phyloP scores from a whole-genome alignment of 108 stramenopile species.

The Nannochloropsis oceanica region DNA sequence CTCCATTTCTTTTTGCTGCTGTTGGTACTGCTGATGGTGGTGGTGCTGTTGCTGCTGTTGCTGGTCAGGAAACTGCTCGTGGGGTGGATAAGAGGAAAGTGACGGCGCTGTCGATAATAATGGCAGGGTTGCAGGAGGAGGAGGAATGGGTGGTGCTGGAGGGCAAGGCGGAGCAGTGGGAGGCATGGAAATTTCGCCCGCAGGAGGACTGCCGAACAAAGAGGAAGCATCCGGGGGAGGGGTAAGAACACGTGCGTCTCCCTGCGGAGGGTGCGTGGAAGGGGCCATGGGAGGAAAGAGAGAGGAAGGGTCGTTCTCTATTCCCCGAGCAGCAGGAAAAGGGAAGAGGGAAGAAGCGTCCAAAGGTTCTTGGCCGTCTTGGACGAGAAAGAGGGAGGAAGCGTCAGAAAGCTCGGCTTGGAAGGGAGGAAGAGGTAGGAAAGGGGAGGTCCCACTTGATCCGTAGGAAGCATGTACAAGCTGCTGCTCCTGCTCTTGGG shows the following conservation, averaged over 20 bases:
- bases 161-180: background rate
- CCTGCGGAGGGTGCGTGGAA: background rate
- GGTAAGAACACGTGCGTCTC: background rate
- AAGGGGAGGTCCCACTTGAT: too few species aligned
- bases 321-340: background rate
- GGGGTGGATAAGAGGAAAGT: too few species aligned
- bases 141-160: background rate
- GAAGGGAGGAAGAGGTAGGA: too few species aligned
- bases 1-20: background rate
- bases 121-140: too few species aligned
- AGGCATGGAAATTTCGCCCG: background rate
- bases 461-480: too few species aligned
- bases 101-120: too few species aligned
- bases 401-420: background rate
- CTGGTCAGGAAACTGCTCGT: too few species aligned
- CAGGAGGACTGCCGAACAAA: background rate
- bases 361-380: background rate
- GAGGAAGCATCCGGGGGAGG: background rate
- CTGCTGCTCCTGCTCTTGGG: background rate
- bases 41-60: too few species aligned
- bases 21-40: too few species aligned
- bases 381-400: background rate
- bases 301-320: background rate
- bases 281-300: background rate
- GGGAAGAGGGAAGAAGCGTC: background rate